Base-by-base conservation (phyloP, 2,329 filamentous ascomycete genomes). In the Aspergillus quadricinctus region DNA sequence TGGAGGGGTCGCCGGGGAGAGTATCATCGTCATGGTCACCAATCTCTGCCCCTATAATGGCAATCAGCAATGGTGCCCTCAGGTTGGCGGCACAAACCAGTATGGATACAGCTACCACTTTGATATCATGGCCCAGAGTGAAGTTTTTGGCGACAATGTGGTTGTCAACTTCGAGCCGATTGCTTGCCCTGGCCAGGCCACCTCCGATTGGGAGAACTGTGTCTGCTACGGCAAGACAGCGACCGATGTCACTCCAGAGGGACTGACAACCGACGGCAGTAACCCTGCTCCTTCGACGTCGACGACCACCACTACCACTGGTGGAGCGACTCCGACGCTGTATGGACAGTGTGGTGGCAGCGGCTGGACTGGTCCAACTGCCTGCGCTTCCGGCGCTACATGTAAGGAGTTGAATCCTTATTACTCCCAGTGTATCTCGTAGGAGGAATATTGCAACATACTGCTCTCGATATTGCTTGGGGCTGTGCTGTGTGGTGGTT, bases 81-180 rank as follows among this genome's bases (percentile, higher is more conserved):
- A 53, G n/a, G 58, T 64, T 7, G 68, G 65, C n/a, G 62, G 54
- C 19, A 66, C 57, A 3, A 74, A 74, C 51, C 29, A 68, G 3
- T 73, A 73, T 55, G 70, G 71, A 3, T 74, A 68, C 58, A 60
- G 58, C 48, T 72, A 72, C 53, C 70, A 73, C 59, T 75, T 74
- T 53, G 72, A 74, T 59, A 73, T 75, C 54, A 71, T 69, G 64
- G 66, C 70, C 19, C 31, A 66, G 57, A 67, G 57, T 29, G 59
- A 66, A 52, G 57, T 73, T 7, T 66, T 73, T 48, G 71, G 70
- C 8, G 67, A 73, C 49, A 74, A 74, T 52, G 57, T 62, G 1
- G 63, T 74, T 2, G 72, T 73, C 41, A 55, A 71, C 45, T 73
- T 74, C 48, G 64, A 68, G 61, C 52, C 63, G 17, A 66, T 73